Percentiles rank a stretch among this genome's conserved stretches.
Conservation (phyloP, 2,329 filamentous ascomycete species). For the Colletotrichum sp. region DNA sequence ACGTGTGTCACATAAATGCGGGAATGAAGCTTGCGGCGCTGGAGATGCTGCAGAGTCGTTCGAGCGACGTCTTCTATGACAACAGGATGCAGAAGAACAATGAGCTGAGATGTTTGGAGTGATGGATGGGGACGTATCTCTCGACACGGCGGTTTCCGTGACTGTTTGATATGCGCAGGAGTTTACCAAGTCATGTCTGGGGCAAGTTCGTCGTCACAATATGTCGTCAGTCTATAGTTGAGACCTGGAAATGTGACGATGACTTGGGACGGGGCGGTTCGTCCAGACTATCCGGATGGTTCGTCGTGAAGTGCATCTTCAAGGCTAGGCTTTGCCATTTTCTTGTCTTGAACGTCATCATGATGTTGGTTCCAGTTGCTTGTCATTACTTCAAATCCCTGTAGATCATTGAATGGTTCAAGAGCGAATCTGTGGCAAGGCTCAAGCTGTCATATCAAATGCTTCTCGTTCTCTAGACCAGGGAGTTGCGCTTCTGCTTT, state of each 20-base stretch:
- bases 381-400: background rate
- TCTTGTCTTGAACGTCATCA: background rate
- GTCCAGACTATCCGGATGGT: background rate
- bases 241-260: background rate
- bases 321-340: background rate
- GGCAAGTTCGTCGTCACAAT: background rate
- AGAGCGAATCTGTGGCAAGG: background rate
- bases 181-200: background rate
- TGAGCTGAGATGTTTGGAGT: background rate
- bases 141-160: background rate
- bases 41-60: background rate
- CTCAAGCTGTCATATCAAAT: background rate
- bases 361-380: background rate
- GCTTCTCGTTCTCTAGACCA: fast-evolving
- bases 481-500: background rate
- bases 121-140: background rate
- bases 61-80: background rate
- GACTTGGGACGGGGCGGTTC: background rate
- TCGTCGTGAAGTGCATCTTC: background rate
- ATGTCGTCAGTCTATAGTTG: background rate
- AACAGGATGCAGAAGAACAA: background rate
- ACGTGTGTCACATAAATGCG: background rate
- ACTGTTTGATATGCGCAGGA: background rate
- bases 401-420: background rate
- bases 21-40: background rate